Percentiles rank a stretch among this genome's conserved stretches.
Conservation (phyloP, 208 protist species). For the Acanthamoeba sp. region DNA sequence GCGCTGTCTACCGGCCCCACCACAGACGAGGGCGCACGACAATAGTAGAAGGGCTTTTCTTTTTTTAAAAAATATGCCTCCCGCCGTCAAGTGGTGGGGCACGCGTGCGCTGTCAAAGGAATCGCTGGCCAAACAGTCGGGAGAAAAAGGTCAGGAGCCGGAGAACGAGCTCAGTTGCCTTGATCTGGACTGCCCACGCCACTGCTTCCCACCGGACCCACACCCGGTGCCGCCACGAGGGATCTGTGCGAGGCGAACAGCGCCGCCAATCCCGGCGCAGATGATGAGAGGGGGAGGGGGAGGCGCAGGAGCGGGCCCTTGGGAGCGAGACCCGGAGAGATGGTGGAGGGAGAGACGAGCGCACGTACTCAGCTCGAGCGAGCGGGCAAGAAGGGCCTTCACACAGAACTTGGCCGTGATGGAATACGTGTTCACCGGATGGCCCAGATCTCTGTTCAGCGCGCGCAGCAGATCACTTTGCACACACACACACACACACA, state of each 20-base stretch:
- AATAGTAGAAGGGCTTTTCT: too few relatives aligned
- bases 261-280: too few relatives aligned
- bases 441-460: slow-evolving; percentile 40
- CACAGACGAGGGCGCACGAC: too few relatives aligned
- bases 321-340: too few relatives aligned
- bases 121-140: neutral
- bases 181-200: slow-evolving; percentile 6
- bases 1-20: too few relatives aligned
- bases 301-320: too few relatives aligned
- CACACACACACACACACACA: neutral
- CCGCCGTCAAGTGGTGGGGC: too few relatives aligned
- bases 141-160: neutral
- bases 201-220: neutral
- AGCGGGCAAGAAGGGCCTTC: neutral
- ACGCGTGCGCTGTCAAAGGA: neutral
- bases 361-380: neutral
- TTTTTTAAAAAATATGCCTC: too few relatives aligned
- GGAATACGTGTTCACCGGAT: slow-evolving; percentile 19
- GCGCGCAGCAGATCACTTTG: slow-evolving; percentile 1
- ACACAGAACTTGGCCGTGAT: slow-evolving; percentile 7
- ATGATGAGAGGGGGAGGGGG: too few relatives aligned
- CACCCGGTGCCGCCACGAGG: neutral
- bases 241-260: neutral
- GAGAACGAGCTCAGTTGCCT: neutral
- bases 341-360: too few relatives aligned